Evolutionary conservation across 805 yeast genomes (phyloP).

Genomic region (Nakazawaea anatomiae): DNA sequence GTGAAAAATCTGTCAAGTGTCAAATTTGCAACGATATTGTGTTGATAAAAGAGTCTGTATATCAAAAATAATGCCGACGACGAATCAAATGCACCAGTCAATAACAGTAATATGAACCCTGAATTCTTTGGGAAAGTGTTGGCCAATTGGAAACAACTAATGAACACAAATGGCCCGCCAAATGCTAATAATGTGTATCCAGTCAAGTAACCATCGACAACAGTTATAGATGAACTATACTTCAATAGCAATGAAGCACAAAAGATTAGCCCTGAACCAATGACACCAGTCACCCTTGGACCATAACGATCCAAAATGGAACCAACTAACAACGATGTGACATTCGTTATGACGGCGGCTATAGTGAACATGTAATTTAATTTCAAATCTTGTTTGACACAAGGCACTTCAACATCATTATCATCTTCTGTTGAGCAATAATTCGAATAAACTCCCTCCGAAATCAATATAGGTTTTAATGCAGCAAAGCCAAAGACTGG

Average conservation of each 20-base stretch:
- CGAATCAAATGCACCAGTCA: constrained; percentile 93
- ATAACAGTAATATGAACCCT: constrained; percentile 72
- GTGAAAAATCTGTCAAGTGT: constrained; percentile 57
- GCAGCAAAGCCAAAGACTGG: constrained; percentile 96
- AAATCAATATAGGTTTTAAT: constrained; percentile 71
- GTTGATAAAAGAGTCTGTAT: constrained; percentile 63
- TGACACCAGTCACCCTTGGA: constrained; percentile 69
- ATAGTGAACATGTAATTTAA: constrained; percentile 78
- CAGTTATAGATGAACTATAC: constrained; percentile 15
- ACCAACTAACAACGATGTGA: constrained; percentile 80
- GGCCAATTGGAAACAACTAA: constrained; percentile 84
- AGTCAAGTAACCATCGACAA: constrained; percentile 57
- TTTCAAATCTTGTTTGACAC: constrained; percentile 77
- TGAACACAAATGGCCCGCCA: constrained; percentile 93
- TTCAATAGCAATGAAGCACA: constrained; percentile 40
- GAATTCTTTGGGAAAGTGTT: constrained; percentile 80
- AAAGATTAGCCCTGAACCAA: constrained; percentile 60
- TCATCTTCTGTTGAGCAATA: constrained; percentile 12
- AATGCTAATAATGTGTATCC: constrained; percentile 78
- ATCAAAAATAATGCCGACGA: constrained; percentile 81
- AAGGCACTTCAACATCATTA: constrained; percentile 22
- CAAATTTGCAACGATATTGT: constrained; percentile 28
- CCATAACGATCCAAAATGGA: constrained; percentile 72
- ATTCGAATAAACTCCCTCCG: constrained; percentile 70
- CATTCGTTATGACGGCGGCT: constrained; percentile 84